phyloP scores from a whole-genome alignment of 345 rosid species.

The Lumnitzera littorea region DNA sequence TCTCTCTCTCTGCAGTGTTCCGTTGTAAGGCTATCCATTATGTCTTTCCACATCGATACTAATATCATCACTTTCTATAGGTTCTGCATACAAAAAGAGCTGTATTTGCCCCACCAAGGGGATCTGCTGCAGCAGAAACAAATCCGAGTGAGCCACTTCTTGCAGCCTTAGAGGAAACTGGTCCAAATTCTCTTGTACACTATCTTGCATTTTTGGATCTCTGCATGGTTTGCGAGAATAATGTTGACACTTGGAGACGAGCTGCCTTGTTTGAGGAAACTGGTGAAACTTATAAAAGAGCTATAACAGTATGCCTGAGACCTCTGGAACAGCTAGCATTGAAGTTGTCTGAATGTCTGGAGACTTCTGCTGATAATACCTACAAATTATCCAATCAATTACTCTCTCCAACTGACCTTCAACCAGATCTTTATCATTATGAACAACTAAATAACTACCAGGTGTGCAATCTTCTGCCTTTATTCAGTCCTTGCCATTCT shows the following conservation, averaged over 20 bases:
- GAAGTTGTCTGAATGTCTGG: slow-evolving; percentile 49
- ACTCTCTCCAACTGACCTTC: slow-evolving; percentile 33
- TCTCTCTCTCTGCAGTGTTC: no score
- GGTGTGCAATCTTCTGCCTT: slow-evolving; percentile 31
- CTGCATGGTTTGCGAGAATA: slow-evolving; percentile 84
- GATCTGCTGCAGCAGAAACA: slow-evolving; percentile 97
- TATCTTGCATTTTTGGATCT: slow-evolving; percentile 94
- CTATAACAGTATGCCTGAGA: slow-evolving; percentile 59
- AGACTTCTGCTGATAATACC: slow-evolving; percentile 40
- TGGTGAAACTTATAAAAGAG: slow-evolving; percentile 84
- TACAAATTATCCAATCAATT: slow-evolving; percentile 37
- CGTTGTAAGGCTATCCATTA: background rate
- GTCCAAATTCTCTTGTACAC: slow-evolving; percentile 61
- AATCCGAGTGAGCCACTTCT: slow-evolving; percentile 94
- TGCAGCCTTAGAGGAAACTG: slow-evolving; percentile 69
- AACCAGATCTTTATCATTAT: slow-evolving; percentile 35
- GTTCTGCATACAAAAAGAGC: slow-evolving; percentile 74
- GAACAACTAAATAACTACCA: slow-evolving; percentile 61
- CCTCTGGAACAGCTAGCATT: slow-evolving; percentile 78
- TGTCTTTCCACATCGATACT: background rate
- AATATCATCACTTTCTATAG: slow-evolving; percentile 22
- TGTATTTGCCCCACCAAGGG: slow-evolving; percentile 79
- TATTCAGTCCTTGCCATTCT: background rate
- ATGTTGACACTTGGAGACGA: slow-evolving; percentile 89
- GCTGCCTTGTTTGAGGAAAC: slow-evolving; percentile 97